A percentile compares a stretch with the other conserved stretches of the same genome.
Evolutionary conservation across 176 grass and related monocot genomes (phyloP).

Genomic region (Aegilops umbellulata): DNA sequence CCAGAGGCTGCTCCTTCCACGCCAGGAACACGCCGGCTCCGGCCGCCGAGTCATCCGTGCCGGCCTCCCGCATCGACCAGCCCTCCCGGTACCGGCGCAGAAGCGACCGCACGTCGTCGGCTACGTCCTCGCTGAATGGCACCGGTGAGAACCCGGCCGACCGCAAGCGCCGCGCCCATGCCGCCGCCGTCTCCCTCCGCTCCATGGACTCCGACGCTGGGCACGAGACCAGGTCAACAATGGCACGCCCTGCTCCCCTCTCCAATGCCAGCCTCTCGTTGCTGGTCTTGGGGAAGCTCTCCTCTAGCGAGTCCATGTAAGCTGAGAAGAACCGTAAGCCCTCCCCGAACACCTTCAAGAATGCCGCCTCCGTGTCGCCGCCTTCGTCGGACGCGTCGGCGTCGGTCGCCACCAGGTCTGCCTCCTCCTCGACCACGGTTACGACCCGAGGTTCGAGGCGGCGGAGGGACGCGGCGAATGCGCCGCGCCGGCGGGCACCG

Average conservation of each 20-base stretch:
- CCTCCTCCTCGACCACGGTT: constrained; percentile 94
- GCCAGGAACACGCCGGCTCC: constrained; percentile 72
- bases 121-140: constrained; percentile 89
- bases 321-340: constrained; percentile 87
- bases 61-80: constrained; percentile 72
- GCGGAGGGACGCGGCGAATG: constrained; percentile 49
- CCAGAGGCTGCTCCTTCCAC: constrained; percentile 94
- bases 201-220: constrained; percentile 71
- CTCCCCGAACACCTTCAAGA: constrained; percentile 85
- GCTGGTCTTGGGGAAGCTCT: constrained; percentile 84
- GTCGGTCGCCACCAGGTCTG: constrained; percentile 54
- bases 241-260: constrained; percentile 66
- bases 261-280: constrained; percentile 89
- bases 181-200: constrained; percentile 66
- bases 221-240: constrained; percentile 87
- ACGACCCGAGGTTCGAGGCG: constrained; percentile 73
- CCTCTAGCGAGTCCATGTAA: constrained; percentile 89
- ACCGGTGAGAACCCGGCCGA: constrained; percentile 67
- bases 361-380: constrained; percentile 58
- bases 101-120: constrained; percentile 80
- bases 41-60: constrained; percentile 46
- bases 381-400: constrained; percentile 5
- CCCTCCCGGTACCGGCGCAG: constrained; percentile 89
- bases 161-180: constrained; percentile 66
- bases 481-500: constrained; percentile 46